These are phyloP conservation scores for Leccinum variicolor DNA, from an alignment of 768 basidiomycete genomes.

Conservation along the genomic window DNA sequence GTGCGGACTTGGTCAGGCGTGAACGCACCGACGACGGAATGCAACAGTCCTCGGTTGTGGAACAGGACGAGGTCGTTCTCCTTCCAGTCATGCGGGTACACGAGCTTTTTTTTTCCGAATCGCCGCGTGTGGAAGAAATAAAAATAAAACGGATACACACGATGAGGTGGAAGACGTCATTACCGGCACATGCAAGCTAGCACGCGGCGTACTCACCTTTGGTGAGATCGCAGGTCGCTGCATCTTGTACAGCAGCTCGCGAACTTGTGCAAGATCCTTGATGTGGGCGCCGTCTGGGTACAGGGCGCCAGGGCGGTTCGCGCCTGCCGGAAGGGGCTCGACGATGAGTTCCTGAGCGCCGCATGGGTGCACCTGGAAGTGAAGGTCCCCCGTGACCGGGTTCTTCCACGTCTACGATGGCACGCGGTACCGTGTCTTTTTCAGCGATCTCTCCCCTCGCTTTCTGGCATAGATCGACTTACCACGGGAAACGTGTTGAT, in stretches of 20 bases:
- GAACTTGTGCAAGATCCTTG: slow-evolving; percentile 67
- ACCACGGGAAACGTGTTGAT: slow-evolving; percentile 70
- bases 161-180: background rate
- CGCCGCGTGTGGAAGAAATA: background rate
- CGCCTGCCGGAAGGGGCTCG: slow-evolving; percentile 65
- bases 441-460: background rate
- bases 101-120: slow-evolving; percentile 36
- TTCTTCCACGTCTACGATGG: slow-evolving; percentile 80
- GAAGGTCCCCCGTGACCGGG: slow-evolving; percentile 74
- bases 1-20: slow-evolving; percentile 43
- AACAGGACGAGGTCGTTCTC: slow-evolving; percentile 65
- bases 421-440: background rate
- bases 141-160: background rate
- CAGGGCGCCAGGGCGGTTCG: slow-evolving; percentile 56
- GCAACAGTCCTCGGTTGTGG: slow-evolving; percentile 69
- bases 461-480: slow-evolving; percentile 13
- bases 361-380: slow-evolving; percentile 90
- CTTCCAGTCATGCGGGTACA: slow-evolving; percentile 88
- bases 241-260: slow-evolving; percentile 77
- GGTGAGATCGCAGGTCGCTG: slow-evolving; percentile 90
- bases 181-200: background rate
- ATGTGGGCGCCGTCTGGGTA: slow-evolving; percentile 83
- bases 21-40: slow-evolving; percentile 68
- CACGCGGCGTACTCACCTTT: slow-evolving; percentile 33
- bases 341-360: slow-evolving; percentile 65